Conservation (phyloP, 2,329 filamentous ascomycete genomes). For the Diaporthe helianthi region DNA sequence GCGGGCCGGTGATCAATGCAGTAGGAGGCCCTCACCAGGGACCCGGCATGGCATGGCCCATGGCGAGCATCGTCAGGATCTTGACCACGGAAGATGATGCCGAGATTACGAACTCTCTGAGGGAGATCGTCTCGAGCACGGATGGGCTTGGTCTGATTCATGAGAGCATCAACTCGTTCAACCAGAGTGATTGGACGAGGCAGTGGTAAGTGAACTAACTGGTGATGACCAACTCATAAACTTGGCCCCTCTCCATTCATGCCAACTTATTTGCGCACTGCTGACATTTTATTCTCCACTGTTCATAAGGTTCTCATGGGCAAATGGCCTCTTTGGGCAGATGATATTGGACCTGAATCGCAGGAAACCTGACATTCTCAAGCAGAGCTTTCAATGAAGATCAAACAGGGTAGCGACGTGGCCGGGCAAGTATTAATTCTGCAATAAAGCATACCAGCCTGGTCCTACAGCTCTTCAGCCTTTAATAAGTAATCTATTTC, state of each 20-base stretch:
- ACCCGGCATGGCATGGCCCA: slow-evolving; percentile 83
- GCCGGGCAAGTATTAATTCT: not conserved
- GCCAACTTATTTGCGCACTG: not conserved
- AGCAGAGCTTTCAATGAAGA: slow-evolving; percentile 47
- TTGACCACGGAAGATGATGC: slow-evolving; percentile 78
- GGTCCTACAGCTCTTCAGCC: not conserved
- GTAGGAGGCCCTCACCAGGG: slow-evolving; percentile 61
- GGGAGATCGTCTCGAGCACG: slow-evolving; percentile 70
- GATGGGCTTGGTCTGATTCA: slow-evolving; percentile 80
- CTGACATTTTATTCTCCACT: slow-evolving; percentile 39
- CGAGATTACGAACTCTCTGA: slow-evolving; percentile 75
- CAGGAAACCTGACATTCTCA: slow-evolving; percentile 66
- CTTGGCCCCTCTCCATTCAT: not conserved
- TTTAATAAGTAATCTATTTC: not conserved
- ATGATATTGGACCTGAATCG: slow-evolving; percentile 77
- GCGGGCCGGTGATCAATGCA: slow-evolving; percentile 58
- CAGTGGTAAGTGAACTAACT: slow-evolving; percentile 50
- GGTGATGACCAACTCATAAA: not conserved
- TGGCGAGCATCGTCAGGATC: slow-evolving; percentile 81
- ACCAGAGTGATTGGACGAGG: slow-evolving; percentile 53
- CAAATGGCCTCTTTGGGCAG: slow-evolving; percentile 88
- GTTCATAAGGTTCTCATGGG: slow-evolving; percentile 86
- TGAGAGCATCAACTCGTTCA: slow-evolving; percentile 76
- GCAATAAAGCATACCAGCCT: not conserved
- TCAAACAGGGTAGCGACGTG: too few species aligned